Percentiles rank a stretch among this genome's conserved stretches.
phyloP scores from a whole-genome alignment of 1,139 yeast species.

The Dujonia santamariae region DNA sequence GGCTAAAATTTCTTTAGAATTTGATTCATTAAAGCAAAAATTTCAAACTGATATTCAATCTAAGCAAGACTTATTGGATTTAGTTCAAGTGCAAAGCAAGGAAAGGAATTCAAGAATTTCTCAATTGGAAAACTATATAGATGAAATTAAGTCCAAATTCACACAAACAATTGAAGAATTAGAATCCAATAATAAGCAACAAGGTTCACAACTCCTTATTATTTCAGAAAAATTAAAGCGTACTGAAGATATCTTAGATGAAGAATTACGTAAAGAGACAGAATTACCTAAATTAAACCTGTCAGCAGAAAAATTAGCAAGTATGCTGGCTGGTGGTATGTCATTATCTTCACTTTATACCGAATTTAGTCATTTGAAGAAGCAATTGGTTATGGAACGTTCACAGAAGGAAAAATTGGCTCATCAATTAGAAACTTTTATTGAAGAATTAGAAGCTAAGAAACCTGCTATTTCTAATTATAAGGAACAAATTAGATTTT shows the following conservation, averaged over 20 bases:
- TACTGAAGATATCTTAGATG: slow-evolving; percentile 42
- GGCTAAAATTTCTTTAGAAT: slow-evolving; percentile 22
- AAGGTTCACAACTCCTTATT: slow-evolving; percentile 31
- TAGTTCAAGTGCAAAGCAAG: slow-evolving; percentile 51
- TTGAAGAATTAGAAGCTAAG: slow-evolving; percentile 73
- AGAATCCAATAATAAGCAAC: slow-evolving; percentile 21
- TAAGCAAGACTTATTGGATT: slow-evolving; percentile 60
- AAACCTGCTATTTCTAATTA: slow-evolving; percentile 75
- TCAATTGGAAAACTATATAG: slow-evolving; percentile 45
- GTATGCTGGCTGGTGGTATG: slow-evolving; percentile 45
- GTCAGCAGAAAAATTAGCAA: slow-evolving; percentile 43
- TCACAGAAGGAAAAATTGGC: slow-evolving; percentile 71
- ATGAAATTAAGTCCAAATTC: slow-evolving; percentile 39
- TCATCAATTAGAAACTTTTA: slow-evolving; percentile 64
- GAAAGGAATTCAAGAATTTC: slow-evolving; percentile 46
- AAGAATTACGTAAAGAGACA: slow-evolving; percentile 39
- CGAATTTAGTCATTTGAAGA: slow-evolving; percentile 64
- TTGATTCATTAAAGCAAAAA: slow-evolving; percentile 43
- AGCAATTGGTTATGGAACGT: slow-evolving; percentile 66
- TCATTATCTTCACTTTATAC: slow-evolving; percentile 68
- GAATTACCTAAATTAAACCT: slow-evolving; percentile 36
- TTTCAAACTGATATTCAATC: slow-evolving; percentile 60
- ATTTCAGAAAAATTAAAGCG: slow-evolving; percentile 36
- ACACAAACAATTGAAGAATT: slow-evolving; percentile 24
- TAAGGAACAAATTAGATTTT: slow-evolving; percentile 51